Conservation (phyloP, 306 rosid genomes). For the Prunus davidiana region DNA sequence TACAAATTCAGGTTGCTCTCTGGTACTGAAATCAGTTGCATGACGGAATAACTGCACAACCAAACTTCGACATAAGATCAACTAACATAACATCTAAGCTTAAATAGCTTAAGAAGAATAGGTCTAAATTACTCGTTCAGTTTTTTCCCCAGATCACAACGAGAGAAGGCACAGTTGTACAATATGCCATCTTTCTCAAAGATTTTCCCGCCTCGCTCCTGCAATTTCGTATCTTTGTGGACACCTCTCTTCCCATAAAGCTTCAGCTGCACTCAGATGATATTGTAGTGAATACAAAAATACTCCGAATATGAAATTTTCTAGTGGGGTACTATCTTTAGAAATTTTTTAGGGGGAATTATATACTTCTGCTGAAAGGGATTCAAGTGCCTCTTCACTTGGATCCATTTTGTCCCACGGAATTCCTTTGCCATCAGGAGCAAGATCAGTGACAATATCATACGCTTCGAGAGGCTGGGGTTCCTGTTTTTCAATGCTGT, state of each 20-base stretch:
- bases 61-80: slow-evolving; percentile 11
- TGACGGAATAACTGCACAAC: slow-evolving; percentile 62
- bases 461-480: slow-evolving; percentile 76
- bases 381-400: slow-evolving; percentile 70
- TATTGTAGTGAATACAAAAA: background rate
- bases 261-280: slow-evolving; percentile 58
- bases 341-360: background rate
- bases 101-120: background rate
- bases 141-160: slow-evolving; percentile 69
- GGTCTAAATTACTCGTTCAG: slow-evolving; percentile 59
- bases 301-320: background rate
- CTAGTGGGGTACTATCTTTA: background rate
- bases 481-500: slow-evolving; percentile 76
- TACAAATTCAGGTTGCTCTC: slow-evolving; percentile 52
- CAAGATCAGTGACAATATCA: slow-evolving; percentile 69
- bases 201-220: slow-evolving; percentile 64
- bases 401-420: slow-evolving; percentile 88
- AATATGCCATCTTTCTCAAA: slow-evolving; percentile 62
- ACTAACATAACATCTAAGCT: background rate
- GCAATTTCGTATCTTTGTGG: slow-evolving; percentile 65
- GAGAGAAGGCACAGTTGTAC: slow-evolving; percentile 77
- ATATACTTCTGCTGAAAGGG: slow-evolving; percentile 62
- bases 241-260: slow-evolving; percentile 81
- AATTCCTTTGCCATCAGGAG: slow-evolving; percentile 65
- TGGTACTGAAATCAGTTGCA: slow-evolving; percentile 66